These are phyloP conservation scores for Spergularia marina DNA, from an alignment of 148 eudicot species.

Conservation along the genomic window DNA sequence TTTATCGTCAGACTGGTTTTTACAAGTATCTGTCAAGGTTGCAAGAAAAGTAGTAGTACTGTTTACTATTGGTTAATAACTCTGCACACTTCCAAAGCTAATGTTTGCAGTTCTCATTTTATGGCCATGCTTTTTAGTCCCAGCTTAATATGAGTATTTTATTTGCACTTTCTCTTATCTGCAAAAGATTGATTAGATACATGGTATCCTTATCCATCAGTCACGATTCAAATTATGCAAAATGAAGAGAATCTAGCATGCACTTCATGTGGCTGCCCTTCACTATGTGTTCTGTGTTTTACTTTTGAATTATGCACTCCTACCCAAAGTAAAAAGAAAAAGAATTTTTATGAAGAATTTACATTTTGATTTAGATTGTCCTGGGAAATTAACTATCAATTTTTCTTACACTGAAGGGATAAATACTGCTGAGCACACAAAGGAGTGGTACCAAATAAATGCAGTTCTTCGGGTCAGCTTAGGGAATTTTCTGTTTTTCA, in stretches of 20 bases:
- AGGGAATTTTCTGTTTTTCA: conserved; percentile 86
- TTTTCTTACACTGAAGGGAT: conserved; percentile 57
- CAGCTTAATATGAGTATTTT: too few species aligned
- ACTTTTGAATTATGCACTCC: neutral
- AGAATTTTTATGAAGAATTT: neutral
- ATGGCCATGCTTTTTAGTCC: too few species aligned
- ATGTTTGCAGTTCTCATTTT: neutral
- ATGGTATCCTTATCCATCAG: neutral
- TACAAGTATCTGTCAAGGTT: neutral
- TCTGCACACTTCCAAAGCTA: neutral
- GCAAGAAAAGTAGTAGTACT: neutral
- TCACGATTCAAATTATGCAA: too few species aligned
- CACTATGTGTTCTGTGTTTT: too few species aligned
- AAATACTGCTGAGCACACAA: conserved; percentile 51
- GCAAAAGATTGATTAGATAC: neutral
- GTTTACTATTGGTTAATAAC: too few species aligned
- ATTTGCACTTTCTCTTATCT: too few species aligned
- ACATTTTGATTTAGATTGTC: neutral
- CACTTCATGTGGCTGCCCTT: neutral
- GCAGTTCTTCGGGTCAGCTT: conserved; percentile 95
- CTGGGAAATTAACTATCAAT: neutral
- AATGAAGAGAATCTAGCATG: neutral
- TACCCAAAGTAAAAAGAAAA: neutral
- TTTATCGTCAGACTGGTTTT: neutral
- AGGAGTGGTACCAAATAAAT: conserved; percentile 69